Base-by-base conservation (phyloP, 768 basidiomycete genomes). In the Calocera cornea region DNA sequence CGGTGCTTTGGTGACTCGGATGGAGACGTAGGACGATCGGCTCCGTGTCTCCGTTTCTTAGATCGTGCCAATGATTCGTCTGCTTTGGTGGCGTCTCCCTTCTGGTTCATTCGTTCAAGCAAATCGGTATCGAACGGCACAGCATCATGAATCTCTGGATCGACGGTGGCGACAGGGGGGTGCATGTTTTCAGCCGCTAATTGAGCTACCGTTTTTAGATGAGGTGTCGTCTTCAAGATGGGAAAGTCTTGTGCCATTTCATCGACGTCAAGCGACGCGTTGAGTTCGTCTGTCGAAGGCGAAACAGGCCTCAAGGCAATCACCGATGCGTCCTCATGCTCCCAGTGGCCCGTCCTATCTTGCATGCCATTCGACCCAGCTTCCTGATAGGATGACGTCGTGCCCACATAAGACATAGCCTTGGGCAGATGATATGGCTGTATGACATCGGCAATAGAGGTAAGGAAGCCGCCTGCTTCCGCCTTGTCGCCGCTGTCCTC, bases 371-470 rank as follows among this genome's bases (percentile, higher is more conserved):
- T 24, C 19, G 19, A 8, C 19, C 5, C 5, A 3, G 16, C 44
- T 47, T 7, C 5, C 19, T 3, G 24, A 47, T 5, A 3, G 5
- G 24, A 17, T 47, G 10, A 19, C 10, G 10, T 41, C 19, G 49
- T n/a, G 49, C 27, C 2, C 22, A 27, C 31, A 31, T 60, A 60
- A 5, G 54, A 60, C 5, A 60, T 19, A 14, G 70, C 41, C 69
- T 84, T 85, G 0, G 90, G 90, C 31, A 92, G 77, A 67, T 82
- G 82, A 74, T 85, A 92, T 1, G 84, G 83, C 74, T 87, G 79
- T 1, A 92, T 88, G 65, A 92, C 86, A 68, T 83, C 85, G 72
- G 87, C 88, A 7, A 85, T 87, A 16, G 81, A 85, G 7, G 83
- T 80, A 19, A 92, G 78, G 75, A 88, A 91, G 7, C 84, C 83